Evolutionary conservation across 441 rosid genomes (phyloP).

Genomic region (Gossypium trilobum): DNA sequence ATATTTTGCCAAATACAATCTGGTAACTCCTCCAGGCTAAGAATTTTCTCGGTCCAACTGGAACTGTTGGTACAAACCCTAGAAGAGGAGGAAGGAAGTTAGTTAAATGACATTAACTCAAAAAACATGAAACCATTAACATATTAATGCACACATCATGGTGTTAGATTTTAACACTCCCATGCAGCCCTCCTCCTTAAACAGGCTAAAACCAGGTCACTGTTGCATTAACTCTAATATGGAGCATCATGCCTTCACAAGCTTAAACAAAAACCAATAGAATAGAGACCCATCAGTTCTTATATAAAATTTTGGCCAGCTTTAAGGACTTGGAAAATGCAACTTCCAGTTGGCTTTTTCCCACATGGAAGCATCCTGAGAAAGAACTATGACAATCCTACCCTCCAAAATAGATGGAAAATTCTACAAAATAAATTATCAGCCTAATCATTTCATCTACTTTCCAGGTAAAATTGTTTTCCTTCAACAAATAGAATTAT

Average conservation of each 20-base stretch:
- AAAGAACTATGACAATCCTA: neutral
- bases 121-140: conserved; percentile 9
- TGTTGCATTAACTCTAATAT: neutral
- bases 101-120: neutral
- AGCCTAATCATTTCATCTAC: neutral
- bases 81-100: conserved; percentile 1
- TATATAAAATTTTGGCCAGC: neutral
- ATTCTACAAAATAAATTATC: neutral
- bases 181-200: neutral
- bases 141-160: neutral
- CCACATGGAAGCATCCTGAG: neutral
- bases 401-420: neutral
- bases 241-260: neutral
- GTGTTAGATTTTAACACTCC: neutral
- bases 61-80: conserved; percentile 79
- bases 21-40: conserved; percentile 55
- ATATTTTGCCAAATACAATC: conserved; percentile 43
- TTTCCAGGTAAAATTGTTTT: neutral
- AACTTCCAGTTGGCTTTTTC: neutral
- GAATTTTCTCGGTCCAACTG: conserved; percentile 65
- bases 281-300: neutral
- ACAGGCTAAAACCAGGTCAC: neutral
- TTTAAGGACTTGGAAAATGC: neutral
- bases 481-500: neutral
- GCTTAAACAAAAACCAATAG: neutral